These are phyloP conservation scores for Teratosphaeria nubilosa DNA, from an alignment of 2,329 filamentous ascomycete species.

Conservation along the genomic window DNA sequence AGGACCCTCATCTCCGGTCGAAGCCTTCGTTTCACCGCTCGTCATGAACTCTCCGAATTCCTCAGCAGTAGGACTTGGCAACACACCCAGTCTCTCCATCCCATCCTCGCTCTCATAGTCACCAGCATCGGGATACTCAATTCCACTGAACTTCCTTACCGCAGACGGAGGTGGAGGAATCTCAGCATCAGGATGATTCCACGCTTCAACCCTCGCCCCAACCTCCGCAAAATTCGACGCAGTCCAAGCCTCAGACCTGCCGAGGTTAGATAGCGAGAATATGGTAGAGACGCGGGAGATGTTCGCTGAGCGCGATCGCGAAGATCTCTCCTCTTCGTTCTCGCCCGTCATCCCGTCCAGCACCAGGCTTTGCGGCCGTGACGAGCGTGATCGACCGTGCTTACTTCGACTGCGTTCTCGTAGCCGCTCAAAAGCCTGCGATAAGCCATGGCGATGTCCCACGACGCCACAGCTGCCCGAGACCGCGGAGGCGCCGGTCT, in stretches of 20 bases:
- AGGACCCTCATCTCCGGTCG: neutral
- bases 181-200: conserved; percentile 15
- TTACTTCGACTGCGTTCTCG: conserved; percentile 2
- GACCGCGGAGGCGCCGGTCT: neutral
- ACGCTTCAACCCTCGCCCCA: conserved; percentile 11
- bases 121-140: neutral
- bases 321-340: neutral
- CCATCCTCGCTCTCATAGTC: neutral
- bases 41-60: neutral
- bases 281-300: neutral
- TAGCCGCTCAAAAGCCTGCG: conserved; percentile 5
- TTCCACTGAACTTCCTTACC: neutral
- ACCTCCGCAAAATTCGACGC: neutral
- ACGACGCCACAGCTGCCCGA: neutral
- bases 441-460: neutral
- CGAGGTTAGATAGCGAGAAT: neutral
- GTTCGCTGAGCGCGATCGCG: neutral
- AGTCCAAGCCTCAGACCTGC: conserved; percentile 16
- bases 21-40: neutral
- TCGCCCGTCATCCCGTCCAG: neutral
- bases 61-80: conserved; percentile 20
- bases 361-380: neutral
- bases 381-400: neutral
- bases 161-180: conserved; percentile 9
- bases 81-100: conserved; percentile 16